These are phyloP conservation scores for Elaeis oleifera DNA, from an alignment of 202 grass and related monocot genomes.

Conservation along the genomic window DNA sequence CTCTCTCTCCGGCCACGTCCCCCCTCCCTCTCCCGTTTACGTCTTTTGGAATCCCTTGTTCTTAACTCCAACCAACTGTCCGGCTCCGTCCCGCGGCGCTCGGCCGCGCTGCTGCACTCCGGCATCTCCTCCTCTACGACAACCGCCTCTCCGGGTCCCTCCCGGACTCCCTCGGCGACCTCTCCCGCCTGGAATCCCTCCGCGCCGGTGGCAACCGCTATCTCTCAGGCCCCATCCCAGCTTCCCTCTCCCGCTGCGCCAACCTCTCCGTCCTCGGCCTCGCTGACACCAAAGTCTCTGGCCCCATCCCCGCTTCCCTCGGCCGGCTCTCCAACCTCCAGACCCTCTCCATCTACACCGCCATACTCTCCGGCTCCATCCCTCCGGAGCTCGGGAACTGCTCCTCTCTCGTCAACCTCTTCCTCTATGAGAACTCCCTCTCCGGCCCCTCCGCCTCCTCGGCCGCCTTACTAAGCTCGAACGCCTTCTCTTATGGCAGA, in stretches of 20 bases:
- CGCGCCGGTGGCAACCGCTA: slow-evolving; percentile 71
- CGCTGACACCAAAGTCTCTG: slow-evolving; percentile 84
- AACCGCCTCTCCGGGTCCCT: slow-evolving; percentile 69
- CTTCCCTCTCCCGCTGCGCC: slow-evolving; percentile 37
- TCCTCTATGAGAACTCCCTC: slow-evolving; percentile 87
- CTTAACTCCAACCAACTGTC: slow-evolving; percentile 81
- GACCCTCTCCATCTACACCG: slow-evolving; percentile 76
- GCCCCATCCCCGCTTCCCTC: slow-evolving; percentile 49
- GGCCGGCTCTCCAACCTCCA: slow-evolving; percentile 51
- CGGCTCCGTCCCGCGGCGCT: slow-evolving; percentile 38
- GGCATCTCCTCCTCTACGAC: slow-evolving; percentile 55
- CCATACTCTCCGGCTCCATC: slow-evolving; percentile 64
- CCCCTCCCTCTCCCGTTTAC: slow-evolving; percentile 35
- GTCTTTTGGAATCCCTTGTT: slow-evolving; percentile 27
- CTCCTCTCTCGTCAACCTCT: slow-evolving; percentile 60
- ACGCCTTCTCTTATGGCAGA: slow-evolving; percentile 86
- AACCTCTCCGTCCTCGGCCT: slow-evolving; percentile 70
- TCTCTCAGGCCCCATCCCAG: slow-evolving; percentile 50
- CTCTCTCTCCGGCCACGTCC: slow-evolving; percentile 53
- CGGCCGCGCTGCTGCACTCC: slow-evolving; percentile 21
- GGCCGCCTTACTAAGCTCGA: slow-evolving; percentile 46
- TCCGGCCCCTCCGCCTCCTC: slow-evolving; percentile 51
- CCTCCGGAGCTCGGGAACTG: slow-evolving; percentile 71
- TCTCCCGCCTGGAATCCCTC: slow-evolving; percentile 45
- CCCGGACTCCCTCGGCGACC: slow-evolving; percentile 48